Evolutionary conservation across 1,284 basidiomycete species (phyloP).

Genomic region (Neonothopanus nambi): DNA sequence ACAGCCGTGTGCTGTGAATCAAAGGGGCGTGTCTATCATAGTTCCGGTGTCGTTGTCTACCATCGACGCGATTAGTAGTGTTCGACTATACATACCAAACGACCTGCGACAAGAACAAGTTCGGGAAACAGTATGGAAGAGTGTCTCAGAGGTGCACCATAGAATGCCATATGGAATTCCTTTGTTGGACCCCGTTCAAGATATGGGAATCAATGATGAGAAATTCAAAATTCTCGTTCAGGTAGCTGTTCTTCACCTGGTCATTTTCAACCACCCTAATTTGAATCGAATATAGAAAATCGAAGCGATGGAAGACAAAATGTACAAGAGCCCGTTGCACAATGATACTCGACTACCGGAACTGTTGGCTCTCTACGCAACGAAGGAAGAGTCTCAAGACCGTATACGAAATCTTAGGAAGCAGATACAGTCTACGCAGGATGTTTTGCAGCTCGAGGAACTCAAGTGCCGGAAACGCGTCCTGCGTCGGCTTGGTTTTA

Average conservation of each 20-base stretch:
- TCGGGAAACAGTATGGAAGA: conserved; percentile 87
- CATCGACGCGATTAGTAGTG: conserved; percentile 82
- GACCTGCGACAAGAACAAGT: conserved; percentile 80
- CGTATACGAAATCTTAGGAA: conserved; percentile 79
- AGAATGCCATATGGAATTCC: conserved; percentile 89
- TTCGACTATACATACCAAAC: conserved; percentile 89
- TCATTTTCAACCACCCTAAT: conserved; percentile 35
- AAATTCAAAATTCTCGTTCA: conserved; percentile 87
- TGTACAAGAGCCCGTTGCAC: conserved; percentile 76
- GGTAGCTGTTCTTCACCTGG: conserved; percentile 42
- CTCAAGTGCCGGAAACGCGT: conserved; percentile 96
- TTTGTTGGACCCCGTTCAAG: conserved; percentile 88
- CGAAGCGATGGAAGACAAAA: conserved; percentile 79
- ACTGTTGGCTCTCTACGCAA: conserved; percentile 78
- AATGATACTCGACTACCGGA: conserved; percentile 74
- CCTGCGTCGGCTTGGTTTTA: conserved; percentile 90
- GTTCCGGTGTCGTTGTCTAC: conserved; percentile 90
- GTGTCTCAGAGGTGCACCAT: conserved; percentile 85
- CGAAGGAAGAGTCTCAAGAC: conserved; percentile 74
- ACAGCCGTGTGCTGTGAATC: conserved; percentile 67
- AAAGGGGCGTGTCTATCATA: conserved; percentile 83
- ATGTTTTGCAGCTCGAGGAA: conserved; percentile 95
- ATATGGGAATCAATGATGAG: conserved; percentile 96
- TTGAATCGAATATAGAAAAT: too few species aligned
- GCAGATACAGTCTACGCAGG: conserved; percentile 87